Evolutionary conservation across 2,329 filamentous ascomycete genomes (phyloP).

Genomic region (Epichloe gansuensis): DNA sequence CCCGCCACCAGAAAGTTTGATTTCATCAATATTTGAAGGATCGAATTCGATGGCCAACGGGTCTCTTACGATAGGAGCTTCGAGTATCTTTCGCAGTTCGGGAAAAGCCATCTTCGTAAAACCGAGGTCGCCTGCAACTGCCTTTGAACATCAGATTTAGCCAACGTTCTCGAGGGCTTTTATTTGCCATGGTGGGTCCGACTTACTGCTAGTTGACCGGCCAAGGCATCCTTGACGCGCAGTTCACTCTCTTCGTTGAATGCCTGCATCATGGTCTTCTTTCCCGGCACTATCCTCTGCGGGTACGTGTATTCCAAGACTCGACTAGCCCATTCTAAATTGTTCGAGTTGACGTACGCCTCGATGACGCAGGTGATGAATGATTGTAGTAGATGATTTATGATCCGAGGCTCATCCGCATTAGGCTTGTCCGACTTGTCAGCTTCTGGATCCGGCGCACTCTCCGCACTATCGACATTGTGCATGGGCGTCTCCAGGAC

Average conservation of each 20-base stretch:
- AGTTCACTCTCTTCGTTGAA: constrained; percentile 53
- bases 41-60: constrained; percentile 36
- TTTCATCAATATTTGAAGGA: constrained; percentile 33
- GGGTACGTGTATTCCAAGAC: constrained; percentile 59
- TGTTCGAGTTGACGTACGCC: constrained; percentile 53
- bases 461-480: constrained; percentile 41
- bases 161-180: background rate
- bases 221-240: constrained; percentile 48
- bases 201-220: constrained; percentile 59
- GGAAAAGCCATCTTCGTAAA: constrained; percentile 33
- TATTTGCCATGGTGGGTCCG: background rate
- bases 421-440: constrained; percentile 22
- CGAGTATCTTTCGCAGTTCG: constrained; percentile 34
- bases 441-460: constrained; percentile 51
- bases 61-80: constrained; percentile 28
- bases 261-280: constrained; percentile 47
- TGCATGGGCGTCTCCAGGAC: constrained; percentile 42
- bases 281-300: constrained; percentile 48
- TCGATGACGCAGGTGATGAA: constrained; percentile 71
- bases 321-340: constrained; percentile 49
- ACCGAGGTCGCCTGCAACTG: constrained; percentile 51
- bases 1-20: constrained; percentile 47
- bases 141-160: constrained; percentile 23
- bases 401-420: constrained; percentile 47
- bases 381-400: constrained; percentile 54